Percentiles rank a stretch among this genome's conserved stretches.
These are phyloP conservation scores for Hypoxylon sp. DNA, from an alignment of 2,329 filamentous ascomycete species.

Conservation along the genomic window DNA sequence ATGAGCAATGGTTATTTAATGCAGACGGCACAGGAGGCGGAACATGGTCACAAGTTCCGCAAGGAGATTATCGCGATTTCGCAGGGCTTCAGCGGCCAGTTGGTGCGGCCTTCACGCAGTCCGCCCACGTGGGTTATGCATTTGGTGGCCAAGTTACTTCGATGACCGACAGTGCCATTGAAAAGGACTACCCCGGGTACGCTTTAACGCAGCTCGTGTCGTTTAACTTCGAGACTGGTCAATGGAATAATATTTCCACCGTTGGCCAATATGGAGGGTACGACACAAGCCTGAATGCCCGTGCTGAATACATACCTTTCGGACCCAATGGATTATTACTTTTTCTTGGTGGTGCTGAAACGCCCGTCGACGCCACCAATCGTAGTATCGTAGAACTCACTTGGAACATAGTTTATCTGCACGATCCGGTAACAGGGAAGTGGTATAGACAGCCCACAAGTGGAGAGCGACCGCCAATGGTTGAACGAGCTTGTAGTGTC, in stretches of 20 bases:
- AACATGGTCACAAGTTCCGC: constrained; percentile 51
- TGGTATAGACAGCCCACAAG: constrained; percentile 57
- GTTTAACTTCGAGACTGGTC: constrained; percentile 53
- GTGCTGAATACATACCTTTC: constrained; percentile 54
- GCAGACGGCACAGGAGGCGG: constrained; percentile 55
- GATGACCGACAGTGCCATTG: constrained; percentile 48
- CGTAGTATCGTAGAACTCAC: constrained; percentile 42
- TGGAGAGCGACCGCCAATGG: constrained; percentile 49
- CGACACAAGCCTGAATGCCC: constrained; percentile 52
- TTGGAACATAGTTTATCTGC: constrained; percentile 54
- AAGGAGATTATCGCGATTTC: constrained; percentile 53
- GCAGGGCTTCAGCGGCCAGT: constrained; percentile 56
- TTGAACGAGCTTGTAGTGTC: constrained; percentile 55
- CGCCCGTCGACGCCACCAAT: constrained; percentile 45
- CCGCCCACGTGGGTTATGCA: constrained; percentile 51
- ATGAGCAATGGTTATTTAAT: constrained; percentile 54
- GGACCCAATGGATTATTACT: constrained; percentile 55
- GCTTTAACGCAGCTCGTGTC: constrained; percentile 53
- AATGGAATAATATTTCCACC: constrained; percentile 54
- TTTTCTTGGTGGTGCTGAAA: constrained; percentile 53
- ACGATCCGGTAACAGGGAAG: constrained; percentile 53
- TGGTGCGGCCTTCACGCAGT: constrained; percentile 50
- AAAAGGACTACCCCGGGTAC: constrained; percentile 46
- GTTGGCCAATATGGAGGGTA: constrained; percentile 41
- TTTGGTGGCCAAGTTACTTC: constrained; percentile 52